Conservation (phyloP, 2,329 filamentous ascomycete species). For the Trichoderma harzianum region DNA sequence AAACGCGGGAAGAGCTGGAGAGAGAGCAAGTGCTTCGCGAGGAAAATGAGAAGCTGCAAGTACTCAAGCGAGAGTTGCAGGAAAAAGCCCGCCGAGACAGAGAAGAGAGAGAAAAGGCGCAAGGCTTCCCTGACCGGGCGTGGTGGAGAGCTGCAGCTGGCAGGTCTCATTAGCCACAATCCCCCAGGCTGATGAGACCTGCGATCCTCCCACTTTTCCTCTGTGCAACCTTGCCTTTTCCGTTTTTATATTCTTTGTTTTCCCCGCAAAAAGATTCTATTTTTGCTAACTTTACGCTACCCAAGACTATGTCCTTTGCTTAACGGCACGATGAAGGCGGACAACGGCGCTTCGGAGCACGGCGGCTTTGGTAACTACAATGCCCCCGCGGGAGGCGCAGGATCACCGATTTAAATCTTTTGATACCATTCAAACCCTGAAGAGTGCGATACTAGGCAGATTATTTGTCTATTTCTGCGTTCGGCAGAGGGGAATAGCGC, state of each 20-base stretch:
- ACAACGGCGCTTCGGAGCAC: conserved; percentile 53
- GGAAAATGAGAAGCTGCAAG: conserved; percentile 21
- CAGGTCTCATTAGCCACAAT: conserved; percentile 22
- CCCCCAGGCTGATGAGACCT: neutral
- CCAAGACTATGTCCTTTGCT: conserved; percentile 76
- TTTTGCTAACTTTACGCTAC: conserved; percentile 22
- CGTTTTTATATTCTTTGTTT: neutral
- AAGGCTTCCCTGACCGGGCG: conserved; percentile 12
- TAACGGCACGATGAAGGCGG: conserved; percentile 72
- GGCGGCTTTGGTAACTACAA: conserved; percentile 57
- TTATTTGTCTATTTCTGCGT: neutral
- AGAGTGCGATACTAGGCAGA: neutral
- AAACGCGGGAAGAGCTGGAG: conserved; percentile 21
- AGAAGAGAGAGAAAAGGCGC: conserved; percentile 10
- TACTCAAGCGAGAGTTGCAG: conserved; percentile 23
- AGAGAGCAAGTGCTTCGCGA: conserved; percentile 18
- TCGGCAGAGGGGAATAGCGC: neutral
- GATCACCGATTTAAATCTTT: conserved; percentile 31
- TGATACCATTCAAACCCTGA: neutral
- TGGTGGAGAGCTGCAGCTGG: conserved; percentile 22
- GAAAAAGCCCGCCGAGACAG: conserved; percentile 20
- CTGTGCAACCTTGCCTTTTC: neutral
- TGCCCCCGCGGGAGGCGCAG: conserved; percentile 34
- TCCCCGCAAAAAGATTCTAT: neutral
- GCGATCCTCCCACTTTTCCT: neutral